A percentile compares a stretch with the other conserved stretches of the same genome.
phyloP scores from a whole-genome alignment of 2,329 filamentous ascomycete genomes.

The Leptoxyphium fumago region DNA sequence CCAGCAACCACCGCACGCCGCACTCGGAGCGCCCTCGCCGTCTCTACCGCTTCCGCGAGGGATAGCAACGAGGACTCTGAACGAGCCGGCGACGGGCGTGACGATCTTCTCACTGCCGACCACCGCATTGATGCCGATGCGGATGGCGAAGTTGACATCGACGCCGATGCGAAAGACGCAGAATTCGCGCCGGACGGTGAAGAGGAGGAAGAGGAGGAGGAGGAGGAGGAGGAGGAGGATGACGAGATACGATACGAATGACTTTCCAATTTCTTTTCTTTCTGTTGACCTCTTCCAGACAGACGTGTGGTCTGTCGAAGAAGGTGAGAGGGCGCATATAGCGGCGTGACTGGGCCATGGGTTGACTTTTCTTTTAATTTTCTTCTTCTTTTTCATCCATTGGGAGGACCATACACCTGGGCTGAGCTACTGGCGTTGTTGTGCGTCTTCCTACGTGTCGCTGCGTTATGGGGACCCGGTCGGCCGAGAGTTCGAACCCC shows the following conservation, averaged over 20 bases:
- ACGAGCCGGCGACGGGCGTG: constrained; percentile 1
- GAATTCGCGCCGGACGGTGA: background rate
- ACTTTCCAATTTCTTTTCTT: background rate
- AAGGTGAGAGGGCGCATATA: too few species aligned
- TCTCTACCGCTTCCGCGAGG: constrained; percentile 14
- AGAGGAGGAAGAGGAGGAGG: constrained; percentile 9
- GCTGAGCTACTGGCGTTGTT: too few species aligned
- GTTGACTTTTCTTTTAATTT: too few species aligned
- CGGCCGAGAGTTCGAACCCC: too few species aligned
- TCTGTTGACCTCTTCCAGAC: too few species aligned
- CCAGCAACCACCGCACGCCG: constrained; percentile 15
- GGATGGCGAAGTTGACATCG: constrained; percentile 1
- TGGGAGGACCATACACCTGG: too few species aligned
- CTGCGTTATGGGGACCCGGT: too few species aligned
- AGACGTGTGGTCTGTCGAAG: too few species aligned
- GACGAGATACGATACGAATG: constrained; percentile 16
- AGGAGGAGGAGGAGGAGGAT: constrained; percentile 5
- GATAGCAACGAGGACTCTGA: constrained; percentile 18
- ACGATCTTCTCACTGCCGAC: too few species aligned
- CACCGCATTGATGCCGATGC: background rate
- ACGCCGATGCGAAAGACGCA: background rate
- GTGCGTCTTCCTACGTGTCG: too few species aligned
- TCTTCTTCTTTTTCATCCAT: too few species aligned
- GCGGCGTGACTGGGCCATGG: too few species aligned
- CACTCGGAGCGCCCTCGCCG: constrained; percentile 30